These are phyloP conservation scores for Plasmodium fragile DNA, from an alignment of 169 alveolate genomes.

Conservation along the genomic window DNA sequence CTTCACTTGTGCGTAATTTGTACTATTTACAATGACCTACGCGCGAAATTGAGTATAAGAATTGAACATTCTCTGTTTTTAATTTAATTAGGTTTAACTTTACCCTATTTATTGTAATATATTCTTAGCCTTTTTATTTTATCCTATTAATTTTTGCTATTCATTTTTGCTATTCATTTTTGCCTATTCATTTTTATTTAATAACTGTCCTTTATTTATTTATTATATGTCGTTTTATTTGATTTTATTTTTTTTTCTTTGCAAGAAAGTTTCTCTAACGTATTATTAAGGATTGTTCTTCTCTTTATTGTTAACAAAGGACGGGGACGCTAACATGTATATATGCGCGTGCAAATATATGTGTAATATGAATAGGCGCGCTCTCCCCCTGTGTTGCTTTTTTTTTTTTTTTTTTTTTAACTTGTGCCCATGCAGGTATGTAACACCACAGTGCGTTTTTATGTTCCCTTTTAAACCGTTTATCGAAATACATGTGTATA, in stretches of 20 bases:
- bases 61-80: not conserved
- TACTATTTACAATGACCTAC: not conserved
- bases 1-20: constrained; percentile 22
- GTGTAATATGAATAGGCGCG: not conserved
- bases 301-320: not conserved
- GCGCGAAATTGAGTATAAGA: constrained; percentile 15
- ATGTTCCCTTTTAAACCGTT: not conserved
- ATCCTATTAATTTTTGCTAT: not conserved
- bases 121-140: not conserved
- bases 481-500: not conserved
- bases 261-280: not conserved
- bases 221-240: not conserved
- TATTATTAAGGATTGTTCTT: not conserved
- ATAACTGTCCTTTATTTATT: not conserved
- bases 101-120: not conserved
- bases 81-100: constrained; percentile 18
- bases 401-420: not conserved
- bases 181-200: not conserved
- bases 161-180: not conserved
- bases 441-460: not conserved
- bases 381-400: not conserved
- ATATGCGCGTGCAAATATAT: not conserved
- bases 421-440: not conserved
- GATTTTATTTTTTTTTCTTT: constrained; percentile 5
- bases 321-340: not conserved